Evolutionary conservation across 179 eudicot genomes (phyloP).

Genomic region (Beta corolliflora): DNA sequence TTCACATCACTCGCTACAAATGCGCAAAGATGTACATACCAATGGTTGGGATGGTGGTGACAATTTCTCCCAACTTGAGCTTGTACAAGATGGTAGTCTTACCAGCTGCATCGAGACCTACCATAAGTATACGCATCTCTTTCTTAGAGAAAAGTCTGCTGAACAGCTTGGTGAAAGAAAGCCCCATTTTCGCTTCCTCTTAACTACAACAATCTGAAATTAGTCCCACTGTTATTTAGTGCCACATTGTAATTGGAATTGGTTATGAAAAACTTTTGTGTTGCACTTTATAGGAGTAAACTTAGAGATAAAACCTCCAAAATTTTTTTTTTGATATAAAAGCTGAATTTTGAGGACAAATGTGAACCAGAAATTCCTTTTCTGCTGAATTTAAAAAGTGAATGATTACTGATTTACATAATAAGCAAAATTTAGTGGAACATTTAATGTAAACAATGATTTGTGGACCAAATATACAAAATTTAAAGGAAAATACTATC

Average conservation of each 20-base stretch:
- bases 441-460: neutral
- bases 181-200: slow-evolving; percentile 55
- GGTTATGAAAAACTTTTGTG: neutral
- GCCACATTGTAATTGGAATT: neutral
- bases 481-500: neutral
- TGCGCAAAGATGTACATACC: slow-evolving; percentile 30
- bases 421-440: neutral
- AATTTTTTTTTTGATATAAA: neutral
- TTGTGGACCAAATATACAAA: neutral
- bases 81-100: slow-evolving; percentile 64
- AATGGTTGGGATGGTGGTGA: slow-evolving; percentile 61
- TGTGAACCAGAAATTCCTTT: neutral
- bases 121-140: slow-evolving; percentile 61
- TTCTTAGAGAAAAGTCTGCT: slow-evolving; percentile 51
- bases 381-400: neutral
- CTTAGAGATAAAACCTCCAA: neutral
- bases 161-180: slow-evolving; percentile 57
- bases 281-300: neutral
- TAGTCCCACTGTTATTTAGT: neutral
- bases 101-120: slow-evolving; percentile 72
- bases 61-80: slow-evolving; percentile 66
- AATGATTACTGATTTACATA: neutral
- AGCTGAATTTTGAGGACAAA: neutral
- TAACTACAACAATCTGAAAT: slow-evolving; percentile 23
- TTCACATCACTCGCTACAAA: neutral